Evolutionary conservation across 345 rosid species (phyloP).

Genomic region (Erodium maritimum): DNA sequence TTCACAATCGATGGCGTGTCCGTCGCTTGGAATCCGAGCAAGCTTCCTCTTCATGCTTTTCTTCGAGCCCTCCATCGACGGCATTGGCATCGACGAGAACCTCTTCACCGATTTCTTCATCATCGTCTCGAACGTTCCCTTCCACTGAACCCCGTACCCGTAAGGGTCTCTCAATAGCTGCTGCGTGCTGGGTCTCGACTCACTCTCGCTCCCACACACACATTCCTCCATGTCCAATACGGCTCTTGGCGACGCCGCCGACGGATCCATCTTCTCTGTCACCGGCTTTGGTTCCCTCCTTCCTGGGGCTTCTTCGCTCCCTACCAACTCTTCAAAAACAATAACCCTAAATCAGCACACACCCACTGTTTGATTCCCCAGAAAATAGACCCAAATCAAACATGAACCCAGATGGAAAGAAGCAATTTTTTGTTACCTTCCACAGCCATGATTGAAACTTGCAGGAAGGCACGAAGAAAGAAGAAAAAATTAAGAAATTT

Average conservation of each 20-base stretch:
- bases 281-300: constrained; percentile 5
- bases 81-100: constrained; percentile 35
- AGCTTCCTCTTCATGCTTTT: constrained; percentile 43
- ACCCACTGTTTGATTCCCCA: not conserved
- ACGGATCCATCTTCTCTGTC: not conserved
- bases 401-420: not conserved
- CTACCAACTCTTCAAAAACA: constrained; percentile 18
- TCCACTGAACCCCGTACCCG: constrained; percentile 37
- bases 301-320: constrained; percentile 19
- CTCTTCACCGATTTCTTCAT: constrained; percentile 52
- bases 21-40: constrained; percentile 20
- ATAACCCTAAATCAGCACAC: not conserved
- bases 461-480: not conserved
- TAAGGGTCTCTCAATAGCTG: constrained; percentile 5
- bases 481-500: not conserved
- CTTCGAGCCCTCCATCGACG: constrained; percentile 25
- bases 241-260: constrained; percentile 37
- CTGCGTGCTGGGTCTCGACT: constrained; percentile 25
- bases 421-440: not conserved
- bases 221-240: constrained; percentile 37
- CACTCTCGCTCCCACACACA: constrained; percentile 23
- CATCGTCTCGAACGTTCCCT: constrained; percentile 33
- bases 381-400: not conserved
- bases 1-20: constrained; percentile 23
- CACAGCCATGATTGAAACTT: not conserved